These are phyloP conservation scores for Lasiodiplodia hormozganensis DNA, from an alignment of 2,329 filamentous ascomycete species.

Conservation along the genomic window DNA sequence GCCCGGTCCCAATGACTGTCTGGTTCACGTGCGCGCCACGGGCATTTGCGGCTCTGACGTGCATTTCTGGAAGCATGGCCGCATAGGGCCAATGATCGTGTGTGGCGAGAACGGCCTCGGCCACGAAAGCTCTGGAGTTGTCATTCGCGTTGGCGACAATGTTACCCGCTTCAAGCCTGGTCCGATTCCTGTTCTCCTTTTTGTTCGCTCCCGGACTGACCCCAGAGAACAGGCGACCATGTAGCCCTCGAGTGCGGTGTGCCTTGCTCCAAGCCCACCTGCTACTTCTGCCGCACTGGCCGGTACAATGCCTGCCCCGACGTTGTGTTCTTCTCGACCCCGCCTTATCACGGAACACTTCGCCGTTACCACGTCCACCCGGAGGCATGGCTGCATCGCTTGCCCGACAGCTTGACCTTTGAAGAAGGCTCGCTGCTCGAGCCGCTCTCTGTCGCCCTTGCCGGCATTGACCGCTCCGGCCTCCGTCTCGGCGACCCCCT, in stretches of 20 bases:
- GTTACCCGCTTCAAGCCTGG: constrained; percentile 71
- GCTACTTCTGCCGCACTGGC: constrained; percentile 61
- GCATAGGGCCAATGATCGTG: constrained; percentile 60
- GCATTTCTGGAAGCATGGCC: constrained; percentile 86
- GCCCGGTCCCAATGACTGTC: constrained; percentile 62
- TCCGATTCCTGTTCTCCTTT: constrained; percentile 10
- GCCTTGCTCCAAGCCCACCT: constrained; percentile 74
- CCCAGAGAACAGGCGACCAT: constrained; percentile 72
- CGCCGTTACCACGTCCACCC: constrained; percentile 76
- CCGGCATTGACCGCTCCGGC: constrained; percentile 62
- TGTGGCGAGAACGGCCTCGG: constrained; percentile 74
- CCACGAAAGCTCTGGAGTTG: constrained; percentile 78
- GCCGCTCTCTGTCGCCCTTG: constrained; percentile 66
- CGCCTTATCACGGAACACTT: constrained; percentile 69
- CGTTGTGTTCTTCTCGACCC: constrained; percentile 74
- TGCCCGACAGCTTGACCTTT: constrained; percentile 60
- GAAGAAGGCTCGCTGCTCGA: constrained; percentile 66
- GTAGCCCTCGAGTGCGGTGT: constrained; percentile 95
- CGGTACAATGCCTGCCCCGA: constrained; percentile 68
- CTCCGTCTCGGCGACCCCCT: constrained; percentile 56
- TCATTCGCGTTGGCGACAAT: constrained; percentile 74
- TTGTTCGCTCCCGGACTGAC: not conserved
- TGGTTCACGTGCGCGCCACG: constrained; percentile 69
- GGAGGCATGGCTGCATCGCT: constrained; percentile 89
- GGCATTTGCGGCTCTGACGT: constrained; percentile 75